Base-by-base conservation (phyloP, 2,329 filamentous ascomycete genomes). In the Microdochium bolleyi region DNA sequence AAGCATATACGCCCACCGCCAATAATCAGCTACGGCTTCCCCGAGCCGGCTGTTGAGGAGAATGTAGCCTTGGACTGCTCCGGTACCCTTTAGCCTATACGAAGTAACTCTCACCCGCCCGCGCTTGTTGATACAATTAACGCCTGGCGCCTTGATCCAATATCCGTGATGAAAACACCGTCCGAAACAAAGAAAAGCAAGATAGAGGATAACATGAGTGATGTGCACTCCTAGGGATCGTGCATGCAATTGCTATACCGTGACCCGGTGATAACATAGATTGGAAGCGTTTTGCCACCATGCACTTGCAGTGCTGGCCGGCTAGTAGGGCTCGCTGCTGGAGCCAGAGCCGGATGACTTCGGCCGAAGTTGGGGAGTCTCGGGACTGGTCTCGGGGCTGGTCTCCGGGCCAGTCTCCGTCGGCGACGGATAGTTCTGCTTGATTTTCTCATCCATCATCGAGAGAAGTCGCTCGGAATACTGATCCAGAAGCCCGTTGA, bases 381-480 rank as follows among this genome's bases (percentile, higher is more conserved):
- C 57, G 10, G 27, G 27, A 30, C 5, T 30, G 11, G 27, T 30
- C 9, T 58, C 57, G 10, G 27, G 27, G 11, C 5, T 30, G 11
- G 27, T 30, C 27, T 30, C 27, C 11, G 56, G 56, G 16, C 60
- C 59, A 34, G 52, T 54, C 19, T 60, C 60, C 5, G 52, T 56
- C 14, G 55, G 54, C 8, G 60, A 55, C 55, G 58, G 69, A 64
- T 60, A 70, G 10, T 64, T 74, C 32, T 83, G 67, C 49, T 77
- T 71, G 50, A 90, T 75, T 65, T 87, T 88, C 66, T 89, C 84
- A 57, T 91, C 87, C 48, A 92, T 74, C 67, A 90, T 76, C 48
- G 76, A 81, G 5, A 89, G 82, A 49, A 92, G 71, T 55, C 83
- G 77, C 61, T 89, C 85, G 2, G 85, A 88, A 61, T 90, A 90